Percentiles rank a stretch among this genome's conserved stretches.
phyloP scores from a whole-genome alignment of 2,329 filamentous ascomycete species.

The Alternaria viburni region DNA sequence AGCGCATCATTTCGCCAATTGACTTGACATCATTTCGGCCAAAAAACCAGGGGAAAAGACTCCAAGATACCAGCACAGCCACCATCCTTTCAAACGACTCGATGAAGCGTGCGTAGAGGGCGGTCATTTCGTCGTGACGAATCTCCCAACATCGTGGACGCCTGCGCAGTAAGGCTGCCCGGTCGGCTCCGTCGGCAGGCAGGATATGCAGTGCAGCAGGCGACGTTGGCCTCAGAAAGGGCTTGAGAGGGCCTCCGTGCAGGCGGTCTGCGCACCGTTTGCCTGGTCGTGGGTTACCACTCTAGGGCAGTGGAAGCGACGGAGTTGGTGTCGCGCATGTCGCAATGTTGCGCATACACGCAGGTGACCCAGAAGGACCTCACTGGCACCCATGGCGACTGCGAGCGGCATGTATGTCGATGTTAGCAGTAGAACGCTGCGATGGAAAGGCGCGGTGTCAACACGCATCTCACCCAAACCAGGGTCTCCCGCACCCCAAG shows the following conservation, averaged over 20 bases:
- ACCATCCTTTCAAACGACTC: background rate
- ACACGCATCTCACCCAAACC: background rate
- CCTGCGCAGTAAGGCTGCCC: conserved; percentile 4
- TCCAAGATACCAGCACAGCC: background rate
- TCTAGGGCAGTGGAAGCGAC: background rate
- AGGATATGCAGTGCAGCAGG: background rate
- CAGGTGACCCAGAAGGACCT: conserved; percentile 15
- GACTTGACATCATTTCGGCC: background rate
- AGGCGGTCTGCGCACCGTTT: conserved; percentile 13
- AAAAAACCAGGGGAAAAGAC: background rate
- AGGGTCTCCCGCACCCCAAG: background rate
- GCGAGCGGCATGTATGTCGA: background rate
- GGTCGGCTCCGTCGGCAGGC: conserved; percentile 1
- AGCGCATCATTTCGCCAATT: background rate
- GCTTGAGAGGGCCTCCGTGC: background rate
- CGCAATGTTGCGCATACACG: background rate
- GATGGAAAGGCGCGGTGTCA: background rate
- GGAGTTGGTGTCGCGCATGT: background rate
- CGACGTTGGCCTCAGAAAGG: background rate
- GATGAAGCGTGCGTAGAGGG: conserved; percentile 3
- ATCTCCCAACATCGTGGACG: background rate
- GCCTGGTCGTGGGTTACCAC: conserved; percentile 2
- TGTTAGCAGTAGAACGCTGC: background rate
- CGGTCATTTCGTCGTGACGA: background rate
- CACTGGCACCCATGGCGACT: background rate